Evolutionary conservation across 495 filamentous ascomycete genomes (phyloP), one percentile per base, ranked within the genome.

Genomic region (Geoglossum glabrum): DNA sequence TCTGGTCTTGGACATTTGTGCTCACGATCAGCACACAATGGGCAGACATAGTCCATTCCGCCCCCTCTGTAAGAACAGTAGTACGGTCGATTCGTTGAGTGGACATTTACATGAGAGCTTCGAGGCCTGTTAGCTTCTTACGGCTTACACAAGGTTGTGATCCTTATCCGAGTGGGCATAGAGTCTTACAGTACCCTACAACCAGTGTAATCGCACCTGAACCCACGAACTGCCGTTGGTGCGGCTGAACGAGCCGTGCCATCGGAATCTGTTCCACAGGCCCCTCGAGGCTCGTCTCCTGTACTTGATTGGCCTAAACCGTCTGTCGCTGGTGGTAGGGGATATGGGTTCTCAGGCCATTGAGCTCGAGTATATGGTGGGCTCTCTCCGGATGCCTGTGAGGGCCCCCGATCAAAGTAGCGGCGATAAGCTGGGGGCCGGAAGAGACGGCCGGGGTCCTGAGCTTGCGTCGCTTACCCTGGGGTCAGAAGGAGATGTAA

Each of bases 41-140:
- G 92, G 69, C 93, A 98, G 34, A 96, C 83, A 67, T 98, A 98
- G 0, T 92, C 92, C 68, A 87, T 94, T 17, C 92, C 92, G 15
- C 85, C 85, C 60, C 86, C 78, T 7, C 79, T 81, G 34, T 93
- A 79, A 25, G 85, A 72, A 68, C 92, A 98, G 1, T 90, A 97
- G 68, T 97, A 90, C 17, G 89, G 89, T 36, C 92, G 77, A 59
- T 79, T 83, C 61, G 86, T 86, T 4, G 88, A 94, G 68, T 98
- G 92, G 6, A 98, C 93, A 66, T 97, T 98, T 51, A 85, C 84
- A 69, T 98, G 93, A n/a, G 93, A 98, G 66, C 90, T 95, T 57
- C 77, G 59, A 46, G 75, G 68, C 64, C 75, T 46, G 60, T 25
- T 23, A 56, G 11, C 38, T 47, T 34, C 46, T 26, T 26, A 46